Evolutionary conservation across 805 yeast genomes (phyloP).

Genomic region (Zygoascus bituminiphila): DNA sequence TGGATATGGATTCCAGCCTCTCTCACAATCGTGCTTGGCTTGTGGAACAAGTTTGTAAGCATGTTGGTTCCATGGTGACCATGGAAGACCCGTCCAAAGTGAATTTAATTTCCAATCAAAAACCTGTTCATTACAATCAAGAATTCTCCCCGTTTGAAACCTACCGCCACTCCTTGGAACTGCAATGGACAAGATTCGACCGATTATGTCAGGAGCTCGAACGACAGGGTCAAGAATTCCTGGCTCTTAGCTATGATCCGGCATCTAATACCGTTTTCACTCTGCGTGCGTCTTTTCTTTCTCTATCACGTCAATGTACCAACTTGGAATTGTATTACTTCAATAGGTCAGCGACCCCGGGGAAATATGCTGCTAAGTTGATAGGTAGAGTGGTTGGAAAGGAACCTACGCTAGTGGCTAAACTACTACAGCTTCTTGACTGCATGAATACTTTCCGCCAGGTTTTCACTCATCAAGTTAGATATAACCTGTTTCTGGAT

Average conservation of each 20-base stretch:
- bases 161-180: constrained; percentile 33
- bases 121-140: not conserved
- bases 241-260: constrained; percentile 39
- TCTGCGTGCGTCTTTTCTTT: constrained; percentile 31
- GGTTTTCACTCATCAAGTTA: constrained; percentile 32
- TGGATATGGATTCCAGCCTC: constrained; percentile 16
- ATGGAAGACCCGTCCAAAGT: constrained; percentile 7
- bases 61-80: constrained; percentile 29
- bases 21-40: constrained; percentile 18
- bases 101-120: not conserved
- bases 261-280: constrained; percentile 27
- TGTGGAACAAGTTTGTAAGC: constrained; percentile 28
- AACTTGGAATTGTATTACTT: constrained; percentile 29
- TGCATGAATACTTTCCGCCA: constrained; percentile 35
- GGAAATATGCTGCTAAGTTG: constrained; percentile 23
- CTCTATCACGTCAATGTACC: constrained; percentile 31
- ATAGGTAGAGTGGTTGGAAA: constrained; percentile 18
- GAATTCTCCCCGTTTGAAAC: constrained; percentile 25
- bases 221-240: constrained; percentile 51
- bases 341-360: constrained; percentile 26
- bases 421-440: constrained; percentile 24
- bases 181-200: constrained; percentile 62
- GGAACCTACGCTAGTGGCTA: constrained; percentile 24
- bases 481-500: constrained; percentile 12
- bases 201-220: constrained; percentile 65